Conservation (phyloP, 2,329 filamentous ascomycete genomes). For the Ceratocystis destructans region DNA sequence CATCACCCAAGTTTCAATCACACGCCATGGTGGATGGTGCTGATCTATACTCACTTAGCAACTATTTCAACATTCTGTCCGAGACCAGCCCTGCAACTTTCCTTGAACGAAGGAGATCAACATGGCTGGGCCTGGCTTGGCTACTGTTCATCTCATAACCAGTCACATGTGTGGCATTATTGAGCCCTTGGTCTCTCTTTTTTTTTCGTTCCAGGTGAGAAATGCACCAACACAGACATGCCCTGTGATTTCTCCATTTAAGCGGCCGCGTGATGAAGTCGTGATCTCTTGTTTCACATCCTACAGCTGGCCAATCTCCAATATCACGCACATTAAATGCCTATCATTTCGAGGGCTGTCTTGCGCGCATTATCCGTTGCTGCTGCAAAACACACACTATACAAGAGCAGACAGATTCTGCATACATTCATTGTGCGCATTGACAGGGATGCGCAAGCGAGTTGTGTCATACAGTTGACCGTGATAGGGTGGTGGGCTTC, state of each 20-base stretch:
- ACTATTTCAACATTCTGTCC: neutral
- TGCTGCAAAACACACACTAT: neutral
- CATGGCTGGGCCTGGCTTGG: neutral
- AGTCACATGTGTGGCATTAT: neutral
- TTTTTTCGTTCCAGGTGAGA: no score
- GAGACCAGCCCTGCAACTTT: neutral
- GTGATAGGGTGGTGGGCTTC: neutral
- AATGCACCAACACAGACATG: neutral
- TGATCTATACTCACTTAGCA: neutral
- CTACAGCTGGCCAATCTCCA: neutral
- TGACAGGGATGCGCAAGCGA: constrained; percentile 1
- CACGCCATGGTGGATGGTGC: neutral
- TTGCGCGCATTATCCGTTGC: neutral
- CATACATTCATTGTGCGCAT: neutral
- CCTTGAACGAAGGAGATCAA: neutral
- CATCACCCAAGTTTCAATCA: no score
- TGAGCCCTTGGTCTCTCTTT: neutral
- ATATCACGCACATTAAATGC: neutral
- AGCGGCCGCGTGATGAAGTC: neutral
- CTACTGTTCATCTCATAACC: neutral
- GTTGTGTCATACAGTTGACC: neutral
- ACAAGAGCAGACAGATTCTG: neutral
- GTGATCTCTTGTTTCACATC: neutral
- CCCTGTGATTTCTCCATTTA: neutral
- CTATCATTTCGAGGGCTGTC: neutral